phyloP scores from a whole-genome alignment of 257 asterid species.

The Parsonsia alboflavescens region DNA sequence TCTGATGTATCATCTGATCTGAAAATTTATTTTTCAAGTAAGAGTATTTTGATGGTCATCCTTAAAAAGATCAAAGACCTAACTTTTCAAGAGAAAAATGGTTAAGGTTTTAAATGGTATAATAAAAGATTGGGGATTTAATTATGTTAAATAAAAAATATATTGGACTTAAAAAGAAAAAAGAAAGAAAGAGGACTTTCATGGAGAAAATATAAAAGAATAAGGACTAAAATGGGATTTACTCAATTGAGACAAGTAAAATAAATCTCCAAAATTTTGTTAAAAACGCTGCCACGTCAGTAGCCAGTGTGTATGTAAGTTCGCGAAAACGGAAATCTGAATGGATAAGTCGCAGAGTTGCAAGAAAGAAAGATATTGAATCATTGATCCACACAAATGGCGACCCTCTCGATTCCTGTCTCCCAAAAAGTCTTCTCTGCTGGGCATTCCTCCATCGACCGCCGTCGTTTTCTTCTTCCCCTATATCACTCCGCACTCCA shows the following conservation, averaged over 20 bases:
- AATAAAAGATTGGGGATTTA: no score
- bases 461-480: slow-evolving; percentile 11
- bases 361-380: background rate
- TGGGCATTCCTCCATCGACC: slow-evolving; percentile 19
- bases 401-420: slow-evolving; percentile 48
- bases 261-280: background rate
- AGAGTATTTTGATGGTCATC: no score
- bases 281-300: slow-evolving; percentile 21
- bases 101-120: no score
- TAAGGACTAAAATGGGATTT: no score
- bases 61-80: no score
- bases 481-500: slow-evolving; percentile 26
- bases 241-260: background rate
- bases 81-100: no score
- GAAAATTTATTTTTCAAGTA: no score
- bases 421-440: slow-evolving; percentile 37
- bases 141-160: no score
- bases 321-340: slow-evolving; percentile 16
- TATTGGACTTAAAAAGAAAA: no score
- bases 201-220: no score
- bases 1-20: no score
- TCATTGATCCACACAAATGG: slow-evolving; percentile 27
- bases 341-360: slow-evolving; percentile 20
- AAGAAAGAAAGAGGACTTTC: no score
- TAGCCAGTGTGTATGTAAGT: slow-evolving; percentile 3